phyloP scores from a whole-genome alignment of 208 protist genomes.

The Angomonas desouzai region DNA sequence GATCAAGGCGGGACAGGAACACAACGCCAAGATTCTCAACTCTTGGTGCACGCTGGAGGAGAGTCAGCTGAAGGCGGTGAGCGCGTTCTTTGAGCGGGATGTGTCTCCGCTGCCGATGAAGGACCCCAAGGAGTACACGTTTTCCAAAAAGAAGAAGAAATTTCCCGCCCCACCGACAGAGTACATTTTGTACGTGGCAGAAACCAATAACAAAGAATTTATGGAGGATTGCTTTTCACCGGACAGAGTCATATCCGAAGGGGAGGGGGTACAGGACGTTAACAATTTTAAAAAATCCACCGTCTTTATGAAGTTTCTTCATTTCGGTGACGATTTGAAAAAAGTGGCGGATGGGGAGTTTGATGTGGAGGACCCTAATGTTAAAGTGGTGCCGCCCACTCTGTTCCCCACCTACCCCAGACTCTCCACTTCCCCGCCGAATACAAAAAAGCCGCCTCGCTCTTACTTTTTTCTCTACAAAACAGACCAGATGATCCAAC shows the following conservation, averaged over 20 bases:
- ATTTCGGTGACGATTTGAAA: neutral
- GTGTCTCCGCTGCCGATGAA: too few species aligned
- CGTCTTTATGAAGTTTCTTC: neutral
- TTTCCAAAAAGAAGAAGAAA: too few species aligned
- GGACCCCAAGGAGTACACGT: too few species aligned
- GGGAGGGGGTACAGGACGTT: neutral
- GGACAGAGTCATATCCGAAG: too few species aligned
- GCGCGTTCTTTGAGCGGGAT: neutral
- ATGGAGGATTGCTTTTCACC: neutral
- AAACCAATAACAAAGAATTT: too few species aligned
- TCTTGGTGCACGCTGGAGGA: neutral
- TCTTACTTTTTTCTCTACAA: neutral
- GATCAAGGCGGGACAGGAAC: neutral
- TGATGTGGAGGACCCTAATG: neutral
- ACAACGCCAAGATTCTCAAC: neutral
- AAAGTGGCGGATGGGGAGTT: neutral
- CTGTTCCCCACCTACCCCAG: neutral
- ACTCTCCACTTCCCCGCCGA: neutral
- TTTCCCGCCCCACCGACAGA: too few species aligned
- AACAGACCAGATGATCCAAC: conserved; percentile 1
- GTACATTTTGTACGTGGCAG: too few species aligned
- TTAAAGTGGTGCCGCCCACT: neutral
- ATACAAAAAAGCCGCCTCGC: neutral
- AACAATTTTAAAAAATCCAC: neutral
- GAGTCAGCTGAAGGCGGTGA: neutral